Conservation (phyloP, 2,329 filamentous ascomycete species). For the Pochonia chlamydosporia region DNA sequence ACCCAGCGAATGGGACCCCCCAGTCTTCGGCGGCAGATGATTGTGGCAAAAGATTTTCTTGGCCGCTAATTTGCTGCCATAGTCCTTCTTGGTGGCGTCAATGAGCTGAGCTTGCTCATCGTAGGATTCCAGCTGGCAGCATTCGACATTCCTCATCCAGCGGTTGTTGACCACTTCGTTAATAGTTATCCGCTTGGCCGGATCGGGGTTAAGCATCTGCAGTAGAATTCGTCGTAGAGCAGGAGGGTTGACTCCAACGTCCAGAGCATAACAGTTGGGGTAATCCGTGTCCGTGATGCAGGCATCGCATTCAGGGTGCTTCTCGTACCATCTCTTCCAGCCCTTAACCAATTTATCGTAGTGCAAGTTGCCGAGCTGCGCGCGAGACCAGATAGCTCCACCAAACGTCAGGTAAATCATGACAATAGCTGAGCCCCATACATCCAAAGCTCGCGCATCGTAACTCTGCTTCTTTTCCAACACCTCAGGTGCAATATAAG, state of each 20-base stretch:
- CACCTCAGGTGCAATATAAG: slow-evolving; percentile 85
- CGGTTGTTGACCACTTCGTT: slow-evolving; percentile 61
- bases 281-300: slow-evolving; percentile 53
- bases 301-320: slow-evolving; percentile 37
- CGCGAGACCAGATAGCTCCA: slow-evolving; percentile 69
- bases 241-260: slow-evolving; percentile 59
- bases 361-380: slow-evolving; percentile 48
- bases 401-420: slow-evolving; percentile 72
- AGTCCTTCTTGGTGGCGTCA: slow-evolving; percentile 54
- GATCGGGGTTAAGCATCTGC: slow-evolving; percentile 78
- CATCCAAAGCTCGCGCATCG: slow-evolving; percentile 74
- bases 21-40: slow-evolving; percentile 45
- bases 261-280: slow-evolving; percentile 60
- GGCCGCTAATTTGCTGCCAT: slow-evolving; percentile 31
- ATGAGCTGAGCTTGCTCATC: slow-evolving; percentile 57
- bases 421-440: slow-evolving; percentile 81
- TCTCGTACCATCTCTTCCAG: slow-evolving; percentile 63
- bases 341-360: slow-evolving; percentile 61
- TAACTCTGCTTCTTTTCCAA: slow-evolving; percentile 58
- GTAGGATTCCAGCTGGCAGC: slow-evolving; percentile 68
- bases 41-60: slow-evolving; percentile 55
- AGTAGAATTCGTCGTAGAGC: slow-evolving; percentile 66
- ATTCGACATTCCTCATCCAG: slow-evolving; percentile 72
- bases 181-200: slow-evolving; percentile 63
- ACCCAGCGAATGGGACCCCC: slow-evolving; percentile 42